Base-by-base conservation (phyloP, 78 protist species). In the Diacronema lutheri region DNA sequence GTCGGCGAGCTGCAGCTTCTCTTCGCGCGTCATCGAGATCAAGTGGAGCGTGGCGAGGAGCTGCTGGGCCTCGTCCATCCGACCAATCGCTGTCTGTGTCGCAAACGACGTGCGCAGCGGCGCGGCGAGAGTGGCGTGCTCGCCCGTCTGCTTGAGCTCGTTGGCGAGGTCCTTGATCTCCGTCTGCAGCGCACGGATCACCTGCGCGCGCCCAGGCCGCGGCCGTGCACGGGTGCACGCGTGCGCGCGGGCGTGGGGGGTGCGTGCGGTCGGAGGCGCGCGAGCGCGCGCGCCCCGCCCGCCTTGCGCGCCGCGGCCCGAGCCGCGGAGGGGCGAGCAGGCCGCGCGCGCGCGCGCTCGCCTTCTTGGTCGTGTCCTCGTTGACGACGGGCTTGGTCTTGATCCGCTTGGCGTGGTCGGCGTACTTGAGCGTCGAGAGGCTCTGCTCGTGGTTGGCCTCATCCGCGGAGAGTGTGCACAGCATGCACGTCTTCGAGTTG, bases 401-500 rank as follows among this genome's bases (percentile, higher is more conserved):
- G 60, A 81, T 81, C 64, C 56, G 9, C 25, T 55, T 40, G 23
- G 86, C 86, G 21, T 64, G 71, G n/a, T 33, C 55, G 16, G 62
- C 64, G 57, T 71, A 83, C 12, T 5, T 4, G 20, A 83, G 33
- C 9, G 86, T 61, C 44, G 55, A 33, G 38, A 83, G n/a, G 31
- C 74, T 83, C n/a, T 83, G 81, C 56, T 57, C 56, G 4, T 10
- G 23, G 26, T 62, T 25, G 33, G 60, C 56, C 10, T 9, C 16
- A 6, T 72, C 1, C 26, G 74, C 29, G 26, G 57, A 4, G 25
- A 83, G 38, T 5, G 69, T 11, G 16, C 86, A 58, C 56, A 83
- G 55, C 50, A 83, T 33, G 73, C 60, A 23, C 12, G 76, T 83
- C 11, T 61, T 4, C 50, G 86, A 13, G 31, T 83, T 83, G 33